Conservation (phyloP, 331 rosid genomes). For the Cucumis variabilis region DNA sequence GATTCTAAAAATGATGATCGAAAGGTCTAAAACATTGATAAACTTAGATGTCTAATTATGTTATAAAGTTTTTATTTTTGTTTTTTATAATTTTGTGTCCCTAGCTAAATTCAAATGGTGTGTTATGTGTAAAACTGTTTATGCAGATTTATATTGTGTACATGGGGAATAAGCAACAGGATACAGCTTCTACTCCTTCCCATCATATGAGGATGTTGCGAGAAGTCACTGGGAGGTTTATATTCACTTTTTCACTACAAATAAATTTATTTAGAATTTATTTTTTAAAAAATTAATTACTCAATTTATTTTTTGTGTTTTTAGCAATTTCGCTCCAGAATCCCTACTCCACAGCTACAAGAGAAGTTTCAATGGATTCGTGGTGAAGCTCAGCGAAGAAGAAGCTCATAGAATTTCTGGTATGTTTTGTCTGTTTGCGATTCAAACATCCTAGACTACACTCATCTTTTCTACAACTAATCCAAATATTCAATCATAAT, state of each 20-base stretch:
- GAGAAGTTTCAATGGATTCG: constrained; percentile 55
- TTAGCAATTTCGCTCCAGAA: constrained; percentile 24
- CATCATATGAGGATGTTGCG: constrained; percentile 42
- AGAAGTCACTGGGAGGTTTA: constrained; percentile 43
- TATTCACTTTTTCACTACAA: background rate
- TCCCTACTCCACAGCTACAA: constrained; percentile 45
- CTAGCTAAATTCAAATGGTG: background rate
- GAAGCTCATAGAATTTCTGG: constrained; percentile 45
- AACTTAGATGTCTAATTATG: background rate
- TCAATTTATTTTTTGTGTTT: background rate
- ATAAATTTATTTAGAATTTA: no score
- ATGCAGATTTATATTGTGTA: constrained; percentile 46
- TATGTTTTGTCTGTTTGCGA: background rate
- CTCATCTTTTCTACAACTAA: background rate
- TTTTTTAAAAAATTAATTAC: background rate
- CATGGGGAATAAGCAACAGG: constrained; percentile 39
- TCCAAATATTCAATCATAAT: background rate
- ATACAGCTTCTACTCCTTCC: background rate
- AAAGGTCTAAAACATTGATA: constrained; percentile 13
- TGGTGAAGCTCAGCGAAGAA: constrained; percentile 40
- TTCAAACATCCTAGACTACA: no score
- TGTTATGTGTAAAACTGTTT: background rate
- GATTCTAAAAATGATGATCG: constrained; percentile 25
- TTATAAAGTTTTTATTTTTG: background rate
- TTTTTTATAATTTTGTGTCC: background rate